These are phyloP conservation scores for Saccharomyces jurei DNA, from an alignment of 805 yeast genomes.

Conservation along the genomic window DNA sequence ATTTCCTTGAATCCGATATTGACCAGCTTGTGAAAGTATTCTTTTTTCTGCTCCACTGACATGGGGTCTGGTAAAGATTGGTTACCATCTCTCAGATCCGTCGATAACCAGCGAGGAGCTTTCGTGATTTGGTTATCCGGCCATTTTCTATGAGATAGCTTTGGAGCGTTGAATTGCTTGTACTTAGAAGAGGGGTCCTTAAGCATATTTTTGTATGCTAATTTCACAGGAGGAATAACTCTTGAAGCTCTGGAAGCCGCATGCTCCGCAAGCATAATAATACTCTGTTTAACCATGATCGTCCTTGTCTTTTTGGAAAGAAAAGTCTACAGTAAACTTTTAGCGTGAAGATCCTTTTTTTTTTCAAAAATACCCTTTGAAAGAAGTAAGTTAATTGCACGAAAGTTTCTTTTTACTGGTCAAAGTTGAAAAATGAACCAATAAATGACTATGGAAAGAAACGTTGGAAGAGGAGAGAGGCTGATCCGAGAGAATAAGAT, in stretches of 20 bases:
- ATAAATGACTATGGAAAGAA: neutral
- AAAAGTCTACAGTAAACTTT: neutral
- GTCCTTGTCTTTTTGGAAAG: neutral
- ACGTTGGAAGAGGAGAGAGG: neutral
- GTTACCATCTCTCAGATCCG: slow-evolving; percentile 76
- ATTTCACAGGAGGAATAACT: slow-evolving; percentile 21
- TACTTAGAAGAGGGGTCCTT: slow-evolving; percentile 62
- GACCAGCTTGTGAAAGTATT: slow-evolving; percentile 61
- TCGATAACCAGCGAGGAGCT: slow-evolving; percentile 75
- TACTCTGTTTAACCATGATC: slow-evolving; percentile 14
- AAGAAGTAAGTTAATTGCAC: neutral
- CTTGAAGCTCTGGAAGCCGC: slow-evolving; percentile 12
- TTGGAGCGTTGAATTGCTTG: slow-evolving; percentile 45
- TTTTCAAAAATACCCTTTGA: neutral
- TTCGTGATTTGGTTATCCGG: slow-evolving; percentile 56
- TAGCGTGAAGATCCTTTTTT: neutral
- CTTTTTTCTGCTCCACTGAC: slow-evolving; percentile 67
- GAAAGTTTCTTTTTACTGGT: neutral
- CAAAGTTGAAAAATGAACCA: neutral
- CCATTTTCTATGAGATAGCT: slow-evolving; percentile 61
- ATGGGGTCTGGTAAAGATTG: slow-evolving; percentile 79
- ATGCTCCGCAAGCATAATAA: slow-evolving; percentile 14
- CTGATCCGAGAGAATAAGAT: neutral
- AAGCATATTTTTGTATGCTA: slow-evolving; percentile 45
- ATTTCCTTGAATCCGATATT: slow-evolving; percentile 75